Percentiles rank a stretch among this genome's conserved stretches.
Conservation (phyloP, 2,329 filamentous ascomycete species). For the Cercospora sp. region DNA sequence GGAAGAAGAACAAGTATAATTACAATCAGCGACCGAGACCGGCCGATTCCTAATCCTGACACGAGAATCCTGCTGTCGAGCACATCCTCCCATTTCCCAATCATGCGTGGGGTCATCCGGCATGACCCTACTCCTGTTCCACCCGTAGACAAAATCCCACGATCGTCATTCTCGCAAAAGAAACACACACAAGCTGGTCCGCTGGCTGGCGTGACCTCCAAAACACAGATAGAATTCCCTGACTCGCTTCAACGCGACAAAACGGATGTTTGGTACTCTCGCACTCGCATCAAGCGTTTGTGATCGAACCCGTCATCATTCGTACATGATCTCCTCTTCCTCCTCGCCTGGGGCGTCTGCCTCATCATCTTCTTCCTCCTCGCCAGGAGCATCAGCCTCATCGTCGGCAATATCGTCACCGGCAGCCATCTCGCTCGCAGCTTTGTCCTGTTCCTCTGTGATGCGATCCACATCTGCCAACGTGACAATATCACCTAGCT, state of each 20-base stretch:
- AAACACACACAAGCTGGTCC: neutral
- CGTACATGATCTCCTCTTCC: slow-evolving; percentile 35
- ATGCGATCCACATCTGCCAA: slow-evolving; percentile 25
- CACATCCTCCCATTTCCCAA: neutral
- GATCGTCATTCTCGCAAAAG: neutral
- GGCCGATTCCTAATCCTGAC: neutral
- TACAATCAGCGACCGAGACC: neutral
- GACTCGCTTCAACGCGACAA: slow-evolving; percentile 12
- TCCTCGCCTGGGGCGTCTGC: slow-evolving; percentile 30
- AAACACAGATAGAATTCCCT: neutral
- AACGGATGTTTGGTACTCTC: neutral
- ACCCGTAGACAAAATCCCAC: neutral
- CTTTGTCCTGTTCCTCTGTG: slow-evolving; percentile 28
- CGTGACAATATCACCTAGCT: slow-evolving; percentile 43
- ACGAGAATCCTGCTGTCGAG: neutral
- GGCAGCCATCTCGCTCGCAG: slow-evolving; percentile 25
- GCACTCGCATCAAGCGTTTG: neutral
- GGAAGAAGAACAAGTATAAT: neutral
- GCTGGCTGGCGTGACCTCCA: neutral
- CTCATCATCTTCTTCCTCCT: slow-evolving; percentile 32
- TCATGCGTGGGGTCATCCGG: neutral
- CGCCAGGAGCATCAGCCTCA: slow-evolving; percentile 26
- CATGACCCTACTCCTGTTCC: neutral
- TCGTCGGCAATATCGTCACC: slow-evolving; percentile 30
- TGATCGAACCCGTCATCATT: slow-evolving; percentile 21